Evolutionary conservation across 345 rosid genomes (phyloP), one percentile per base, ranked within the genome.

Genomic region (Adansonia digitata): DNA sequence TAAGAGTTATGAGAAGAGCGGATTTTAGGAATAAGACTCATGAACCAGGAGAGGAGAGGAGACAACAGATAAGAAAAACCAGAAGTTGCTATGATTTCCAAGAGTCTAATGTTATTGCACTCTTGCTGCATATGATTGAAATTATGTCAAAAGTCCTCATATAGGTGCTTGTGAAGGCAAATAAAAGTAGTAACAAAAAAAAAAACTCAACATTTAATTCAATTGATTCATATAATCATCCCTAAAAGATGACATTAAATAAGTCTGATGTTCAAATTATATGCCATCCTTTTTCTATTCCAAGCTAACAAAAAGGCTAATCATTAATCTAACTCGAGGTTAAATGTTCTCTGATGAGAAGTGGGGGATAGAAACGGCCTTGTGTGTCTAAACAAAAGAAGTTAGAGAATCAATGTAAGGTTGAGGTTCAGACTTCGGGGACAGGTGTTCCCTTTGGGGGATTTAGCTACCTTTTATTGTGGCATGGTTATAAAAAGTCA

Each of bases 391-490:
- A 51, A 6, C 2, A 51, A 18, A 51, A 7, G 22, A 14, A 53
- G 59, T 53, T 29, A 22, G 59, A 53, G 59, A 53, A 53, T 22
- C 59, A 53, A 20, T 22, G 5, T 22, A 53, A 53, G 9, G 27
- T 22, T 22, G 6, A 52, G 26, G 57, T 27, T 22, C 29, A 53
- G 59, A 20, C 8, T 17, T 17, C 8, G 17, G 53, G 17, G 18
- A 49, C 53, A 49, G 2, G 55, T 3, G 1, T 49, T 49, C 9
- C 55, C 0, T 17, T 49, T 49, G 17, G 17, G 9, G 2, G 14
- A 22, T 77, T 78, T 51, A 42, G 78, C 37, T 27, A 20, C 34
- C 69, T 73, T 77, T 52, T 66, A 43, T 59, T 69, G 69, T 80
- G 73, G 56, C 39, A 74, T 49, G 20, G 57, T 43, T 59, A n/a